phyloP scores from a whole-genome alignment of 441 rosid species.

The Populus hybrid region DNA sequence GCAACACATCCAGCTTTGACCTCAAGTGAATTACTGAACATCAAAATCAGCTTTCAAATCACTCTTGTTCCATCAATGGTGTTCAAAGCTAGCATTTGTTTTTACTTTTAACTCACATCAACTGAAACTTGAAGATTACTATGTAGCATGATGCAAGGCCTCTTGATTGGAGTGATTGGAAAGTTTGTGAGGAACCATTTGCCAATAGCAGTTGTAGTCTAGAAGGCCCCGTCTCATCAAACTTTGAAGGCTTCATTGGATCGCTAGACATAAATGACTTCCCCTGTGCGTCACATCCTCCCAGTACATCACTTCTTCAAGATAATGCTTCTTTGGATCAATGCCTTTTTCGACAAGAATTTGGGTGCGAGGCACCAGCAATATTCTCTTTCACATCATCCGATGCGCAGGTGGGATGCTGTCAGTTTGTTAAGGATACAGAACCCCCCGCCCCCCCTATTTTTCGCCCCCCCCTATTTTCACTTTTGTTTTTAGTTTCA shows the following conservation, averaged over 20 bases:
- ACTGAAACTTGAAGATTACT: constrained; percentile 15
- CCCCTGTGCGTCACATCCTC: constrained; percentile 21
- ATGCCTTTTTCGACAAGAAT: constrained; percentile 28
- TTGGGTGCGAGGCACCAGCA: constrained; percentile 29
- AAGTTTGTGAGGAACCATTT: constrained; percentile 39
- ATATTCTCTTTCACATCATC: constrained; percentile 23
- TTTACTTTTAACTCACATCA: constrained; percentile 2
- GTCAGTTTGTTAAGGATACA: constrained; percentile 27
- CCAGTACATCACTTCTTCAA: constrained; percentile 24
- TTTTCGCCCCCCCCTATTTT: constrained; percentile 12
- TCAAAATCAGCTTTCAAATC: neutral
- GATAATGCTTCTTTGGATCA: constrained; percentile 26
- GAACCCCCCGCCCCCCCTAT: constrained; percentile 7
- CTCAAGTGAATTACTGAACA: neutral
- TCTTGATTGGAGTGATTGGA: constrained; percentile 83
- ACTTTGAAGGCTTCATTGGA: constrained; percentile 29
- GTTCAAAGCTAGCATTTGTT: neutral
- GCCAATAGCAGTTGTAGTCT: constrained; percentile 12
- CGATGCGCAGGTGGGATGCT: constrained; percentile 30
- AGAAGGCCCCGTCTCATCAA: constrained; percentile 32
- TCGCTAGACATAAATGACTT: constrained; percentile 42
- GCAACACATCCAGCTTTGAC: neutral
- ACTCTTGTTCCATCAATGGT: neutral
- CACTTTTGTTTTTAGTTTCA: neutral
- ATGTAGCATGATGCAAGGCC: constrained; percentile 43